A percentile compares a stretch with the other conserved stretches of the same genome.
Conservation (phyloP, 345 rosid species). For the Populus tremula region DNA sequence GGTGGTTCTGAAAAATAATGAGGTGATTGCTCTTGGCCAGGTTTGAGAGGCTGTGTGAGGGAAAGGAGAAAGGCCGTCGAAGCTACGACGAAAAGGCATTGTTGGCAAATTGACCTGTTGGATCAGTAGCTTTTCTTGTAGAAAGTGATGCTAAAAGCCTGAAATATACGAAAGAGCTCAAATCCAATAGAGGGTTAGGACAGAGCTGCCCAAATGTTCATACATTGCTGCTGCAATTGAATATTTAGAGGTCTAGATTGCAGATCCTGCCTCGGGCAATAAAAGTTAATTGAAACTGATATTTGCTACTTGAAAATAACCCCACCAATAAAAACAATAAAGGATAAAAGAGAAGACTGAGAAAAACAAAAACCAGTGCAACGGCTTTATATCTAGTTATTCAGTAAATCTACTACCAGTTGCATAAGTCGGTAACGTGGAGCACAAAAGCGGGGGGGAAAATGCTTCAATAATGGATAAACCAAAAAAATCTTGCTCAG, state of each 20-base stretch:
- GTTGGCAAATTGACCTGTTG: neutral
- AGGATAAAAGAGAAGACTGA: neutral
- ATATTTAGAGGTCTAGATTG: neutral
- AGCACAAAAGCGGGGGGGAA: neutral
- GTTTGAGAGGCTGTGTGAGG: neutral
- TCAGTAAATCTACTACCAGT: neutral
- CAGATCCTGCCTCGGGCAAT: neutral
- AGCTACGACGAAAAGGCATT: neutral
- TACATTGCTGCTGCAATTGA: neutral
- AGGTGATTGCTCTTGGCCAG: neutral
- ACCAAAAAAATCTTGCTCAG: conserved; percentile 1
- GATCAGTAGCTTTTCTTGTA: neutral
- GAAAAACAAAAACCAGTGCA: neutral
- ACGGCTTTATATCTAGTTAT: neutral
- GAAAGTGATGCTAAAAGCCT: neutral
- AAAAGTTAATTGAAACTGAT: neutral
- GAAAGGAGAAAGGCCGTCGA: neutral
- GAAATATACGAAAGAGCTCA: neutral
- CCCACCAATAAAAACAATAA: neutral
- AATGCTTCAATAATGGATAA: neutral
- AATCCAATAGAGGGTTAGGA: neutral
- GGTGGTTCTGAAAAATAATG: neutral
- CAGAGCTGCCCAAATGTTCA: neutral
- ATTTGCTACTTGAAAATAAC: neutral
- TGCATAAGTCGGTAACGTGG: neutral